Base-by-base conservation (phyloP, 208 protist species). In the Crithidia bombi region DNA sequence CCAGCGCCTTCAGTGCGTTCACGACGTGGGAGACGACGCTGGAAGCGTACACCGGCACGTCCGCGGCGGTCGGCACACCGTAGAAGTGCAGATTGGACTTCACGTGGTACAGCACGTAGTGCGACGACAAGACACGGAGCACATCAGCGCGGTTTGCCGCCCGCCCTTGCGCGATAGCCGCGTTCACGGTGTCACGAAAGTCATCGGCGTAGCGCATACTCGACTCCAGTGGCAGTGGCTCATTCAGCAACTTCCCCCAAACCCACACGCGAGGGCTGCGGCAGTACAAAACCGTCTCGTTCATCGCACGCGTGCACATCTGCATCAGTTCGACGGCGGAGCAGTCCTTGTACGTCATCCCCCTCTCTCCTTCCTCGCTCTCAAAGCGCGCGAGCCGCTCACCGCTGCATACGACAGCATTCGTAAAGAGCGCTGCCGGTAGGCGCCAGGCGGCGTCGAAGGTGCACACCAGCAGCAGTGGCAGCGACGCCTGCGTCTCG, bases 91-190 rank as follows among this genome's bases (percentile, higher is more conserved):
- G 65, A 46, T 94, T 91, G 6, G 81, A 73, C 50, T 82, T 82
- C 9, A 95, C 69, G 72, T 95, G 87, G 67, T 87, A 73, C 17
- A 94, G 78, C 65, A 94, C 89, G 77, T 96, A 96, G 75, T 94
- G 89, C 43, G 82, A 82, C 63, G 87, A 73, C 41, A 96, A 73
- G 36, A 95, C 80, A 28, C 88, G 85, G 50, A 96, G 68, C 49
- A 90, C 87, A 25, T 90, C 80, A 15, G 79, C 66, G 66, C 83
- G 90, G 67, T 63, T 83, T 30, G 14, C 28, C 26, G 74, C 87
- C n/a, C 83, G 79, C 7, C 82, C 76, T 46, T 91, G 69, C 35
- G 82, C 89, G 19, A 96, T 75, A 1, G 89, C 89, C 2, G 86
- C 81, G 64, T 94, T 96, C 23, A 96, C 57, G 3, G 76, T 68